Base-by-base conservation (phyloP, 2,329 filamentous ascomycete genomes). In the Immersiporthe knoxdaviesiana region DNA sequence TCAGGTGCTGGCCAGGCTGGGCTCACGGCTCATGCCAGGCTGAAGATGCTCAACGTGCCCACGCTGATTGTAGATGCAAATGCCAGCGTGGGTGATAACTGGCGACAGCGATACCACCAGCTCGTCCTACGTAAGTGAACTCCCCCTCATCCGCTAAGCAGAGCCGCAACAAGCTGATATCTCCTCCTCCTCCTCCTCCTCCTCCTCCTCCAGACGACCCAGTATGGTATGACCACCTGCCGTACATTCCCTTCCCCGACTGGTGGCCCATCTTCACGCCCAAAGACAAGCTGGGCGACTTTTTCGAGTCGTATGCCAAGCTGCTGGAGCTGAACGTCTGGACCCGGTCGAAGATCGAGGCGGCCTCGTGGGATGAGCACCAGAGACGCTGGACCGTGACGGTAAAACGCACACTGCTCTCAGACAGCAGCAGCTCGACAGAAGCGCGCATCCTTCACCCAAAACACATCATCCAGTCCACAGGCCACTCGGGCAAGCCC, bases 251-350 rank as follows among this genome's bases (percentile, higher is more conserved):
- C 0, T 91, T 90, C 72, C 89, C 89, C 0, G 76, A 83, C 0
- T 83, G 81, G 71, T 91, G 88, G 88, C 89, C 89, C 0, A 77
- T 90, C 24, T 91, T 90, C 77, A 91, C 88, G 0, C 89, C 89
- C 5, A 90, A 90, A 72, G 88, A 91, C 76, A 91, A 91, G 73
- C 80, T 91, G 0, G 89, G 83, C 2, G 86, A 89, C 65, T 91
- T 87, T 78, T 86, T 91, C 72, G 87, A 90, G 72, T 79, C 83
- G 2, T 91, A 91, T 71, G 89, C 85, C 12, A 83, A 83, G 50
- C 77, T 84, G 6, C 81, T 91, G 58, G 89, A 92, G 74, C 81
- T 91, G 62, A 90, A 91, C 73, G 83, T 90, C 39, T 91, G 89
- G 89, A 86, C 82, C 6, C 78, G 77, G 10, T 86, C 86, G 0